Percentiles rank a stretch among this genome's conserved stretches.
phyloP scores from a whole-genome alignment of 2,329 filamentous ascomycete species.

The Ophiostoma perfectum region DNA sequence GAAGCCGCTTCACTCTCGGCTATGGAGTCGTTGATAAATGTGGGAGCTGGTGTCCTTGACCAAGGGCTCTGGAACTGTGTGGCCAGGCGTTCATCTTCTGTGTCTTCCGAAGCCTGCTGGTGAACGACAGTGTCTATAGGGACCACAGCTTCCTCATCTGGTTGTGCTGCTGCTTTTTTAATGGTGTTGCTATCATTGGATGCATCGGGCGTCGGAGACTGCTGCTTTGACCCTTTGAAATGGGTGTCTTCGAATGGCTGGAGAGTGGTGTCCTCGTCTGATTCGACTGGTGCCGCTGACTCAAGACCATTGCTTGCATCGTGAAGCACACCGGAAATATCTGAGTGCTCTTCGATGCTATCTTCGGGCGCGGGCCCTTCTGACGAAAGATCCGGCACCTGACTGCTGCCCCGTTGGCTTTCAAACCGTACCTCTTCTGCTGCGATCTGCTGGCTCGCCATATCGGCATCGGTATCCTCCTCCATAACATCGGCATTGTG shows the following conservation, averaged over 20 bases:
- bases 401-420: neutral
- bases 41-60: slow-evolving; percentile 4
- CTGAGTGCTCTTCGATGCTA: too few species aligned
- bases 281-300: neutral
- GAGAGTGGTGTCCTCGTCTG: neutral
- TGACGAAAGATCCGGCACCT: neutral
- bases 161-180: too few species aligned
- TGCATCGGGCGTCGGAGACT: too few species aligned
- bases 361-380: too few species aligned
- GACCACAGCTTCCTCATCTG: too few species aligned
- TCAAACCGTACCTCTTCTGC: neutral
- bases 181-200: too few species aligned
- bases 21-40: neutral
- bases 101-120: neutral
- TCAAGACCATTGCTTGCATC: too few species aligned
- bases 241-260: neutral
- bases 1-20: neutral
- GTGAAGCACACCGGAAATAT: too few species aligned
- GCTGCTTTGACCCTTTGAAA: too few species aligned
- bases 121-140: neutral
- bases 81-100: slow-evolving; percentile 16
- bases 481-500: neutral
- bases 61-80: slow-evolving; percentile 28
- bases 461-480: neutral
- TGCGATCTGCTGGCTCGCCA: slow-evolving; percentile 2